phyloP scores from a whole-genome alignment of 345 rosid genomes.

The Carallia pectinifolia region DNA sequence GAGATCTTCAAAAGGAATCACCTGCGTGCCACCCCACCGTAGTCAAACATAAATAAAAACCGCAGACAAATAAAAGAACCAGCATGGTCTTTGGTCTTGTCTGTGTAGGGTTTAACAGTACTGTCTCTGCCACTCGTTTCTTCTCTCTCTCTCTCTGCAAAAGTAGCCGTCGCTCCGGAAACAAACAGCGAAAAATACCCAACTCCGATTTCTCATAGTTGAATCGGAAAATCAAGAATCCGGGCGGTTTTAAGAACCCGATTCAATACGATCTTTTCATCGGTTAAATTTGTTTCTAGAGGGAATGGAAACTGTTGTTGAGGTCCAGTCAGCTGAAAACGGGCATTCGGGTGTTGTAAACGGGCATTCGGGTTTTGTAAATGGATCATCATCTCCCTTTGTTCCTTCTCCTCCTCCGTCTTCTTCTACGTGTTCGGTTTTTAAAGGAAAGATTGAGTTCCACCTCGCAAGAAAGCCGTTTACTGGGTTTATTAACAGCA shows the following conservation, averaged over 20 bases:
- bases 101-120: constrained; percentile 63
- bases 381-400: not conserved
- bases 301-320: no score
- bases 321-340: not conserved
- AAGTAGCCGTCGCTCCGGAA: not conserved
- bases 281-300: no score
- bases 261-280: no score
- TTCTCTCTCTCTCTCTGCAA: constrained; percentile 6
- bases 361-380: not conserved
- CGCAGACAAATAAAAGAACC: not conserved
- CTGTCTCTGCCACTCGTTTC: not conserved
- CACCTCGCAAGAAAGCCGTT: constrained; percentile 61
- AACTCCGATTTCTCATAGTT: no score
- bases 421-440: constrained; percentile 8
- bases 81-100: constrained; percentile 4
- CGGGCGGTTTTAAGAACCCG: no score
- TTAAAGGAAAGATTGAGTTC: constrained; percentile 49
- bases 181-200: no score
- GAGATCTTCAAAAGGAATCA: constrained; percentile 1
- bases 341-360: not conserved
- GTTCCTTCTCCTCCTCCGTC: not conserved
- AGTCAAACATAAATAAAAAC: not conserved
- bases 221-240: no score
- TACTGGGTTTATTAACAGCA: constrained; percentile 33
- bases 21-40: not conserved